A percentile compares a stretch with the other conserved stretches of the same genome.
phyloP scores from a whole-genome alignment of 805 yeast species.

The Candida insectorum region DNA sequence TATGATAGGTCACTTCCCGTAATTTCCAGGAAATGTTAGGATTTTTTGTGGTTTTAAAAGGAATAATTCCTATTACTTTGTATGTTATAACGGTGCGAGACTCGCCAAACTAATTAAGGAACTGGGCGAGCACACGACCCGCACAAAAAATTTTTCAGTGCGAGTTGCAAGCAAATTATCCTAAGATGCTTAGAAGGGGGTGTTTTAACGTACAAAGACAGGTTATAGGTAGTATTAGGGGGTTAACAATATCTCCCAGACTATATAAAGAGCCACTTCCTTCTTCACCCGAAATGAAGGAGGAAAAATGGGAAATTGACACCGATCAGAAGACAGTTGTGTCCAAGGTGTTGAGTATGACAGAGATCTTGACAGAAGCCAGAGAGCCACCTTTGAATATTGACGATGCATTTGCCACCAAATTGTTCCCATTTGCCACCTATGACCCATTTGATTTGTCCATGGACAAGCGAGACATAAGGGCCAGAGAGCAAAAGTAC shows the following conservation, averaged over 20 bases:
- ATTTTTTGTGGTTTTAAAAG: too few relatives aligned
- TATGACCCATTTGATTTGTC: slow-evolving; percentile 86
- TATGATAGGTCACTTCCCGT: too few relatives aligned
- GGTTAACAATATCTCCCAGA: background rate
- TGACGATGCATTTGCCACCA: slow-evolving; percentile 34
- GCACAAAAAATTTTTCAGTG: too few relatives aligned
- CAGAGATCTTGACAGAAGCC: slow-evolving; percentile 27
- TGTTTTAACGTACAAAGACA: too few relatives aligned
- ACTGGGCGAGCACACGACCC: too few relatives aligned
- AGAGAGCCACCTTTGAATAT: slow-evolving; percentile 33
- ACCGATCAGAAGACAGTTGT: slow-evolving; percentile 18
- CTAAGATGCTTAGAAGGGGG: too few relatives aligned
- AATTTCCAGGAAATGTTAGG: too few relatives aligned
- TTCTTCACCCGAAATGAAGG: slow-evolving; percentile 31
- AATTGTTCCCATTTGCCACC: slow-evolving; percentile 48
- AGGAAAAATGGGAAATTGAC: slow-evolving; percentile 26
- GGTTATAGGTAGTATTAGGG: background rate
- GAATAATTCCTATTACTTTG: too few relatives aligned
- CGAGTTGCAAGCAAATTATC: too few relatives aligned
- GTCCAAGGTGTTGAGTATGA: slow-evolving; percentile 31
- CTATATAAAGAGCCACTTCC: background rate
- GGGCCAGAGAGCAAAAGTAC: slow-evolving; percentile 28
- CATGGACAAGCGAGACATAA: slow-evolving; percentile 52
- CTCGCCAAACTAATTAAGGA: too few relatives aligned
- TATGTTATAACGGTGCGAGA: too few relatives aligned